Base-by-base conservation (phyloP, 78 protist genomes). In the Dictyostelium citrinum region DNA sequence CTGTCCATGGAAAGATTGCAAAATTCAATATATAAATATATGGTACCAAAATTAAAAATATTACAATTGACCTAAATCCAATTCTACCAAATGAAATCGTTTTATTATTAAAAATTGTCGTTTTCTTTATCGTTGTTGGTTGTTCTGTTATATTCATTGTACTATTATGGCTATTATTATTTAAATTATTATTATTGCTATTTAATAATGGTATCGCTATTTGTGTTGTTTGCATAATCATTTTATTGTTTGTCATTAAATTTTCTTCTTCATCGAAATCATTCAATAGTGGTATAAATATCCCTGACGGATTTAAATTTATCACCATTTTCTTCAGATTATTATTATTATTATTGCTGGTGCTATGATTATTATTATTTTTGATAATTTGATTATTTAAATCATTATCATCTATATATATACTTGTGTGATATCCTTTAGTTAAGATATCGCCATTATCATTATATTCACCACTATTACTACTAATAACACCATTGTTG, bases 1-100 rank as follows among this genome's bases (percentile, higher is more conserved):
- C 17, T 33, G 80, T 78, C 85, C 85, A 78, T 43, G 93, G 93
- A 14, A 88, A 78, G 6, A 88, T 88, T 27, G 93, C 74, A 68
- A 67, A 83, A 27, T 83, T 83, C 12, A 83, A 64, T n/a, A 83
- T 83, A 72, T 83, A 85, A 24, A 85, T 76, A 76, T 85, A 85
- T 16, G 84, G 83, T 33, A 85, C 83, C 17, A 85, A 9, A 3
- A 85, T 80, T 33, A 85, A 29, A 41, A 85, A 76, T 60, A 76
- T 33, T 16, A 85, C 92, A 12, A 85, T 16, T 39, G 92, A 70
- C 67, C 80, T 67, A 37, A 68, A 85, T 10, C 92, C 92, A 77
- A 85, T 61, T 61, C 37, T 74, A 14, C 64, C 64, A 55, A 83
- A 72, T 41, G 78, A 27, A 27, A 85, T 14, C 1, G 84, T 85